These are phyloP conservation scores for Lasiodiplodia theobromae DNA, from an alignment of 2,329 filamentous ascomycete species.

Conservation along the genomic window DNA sequence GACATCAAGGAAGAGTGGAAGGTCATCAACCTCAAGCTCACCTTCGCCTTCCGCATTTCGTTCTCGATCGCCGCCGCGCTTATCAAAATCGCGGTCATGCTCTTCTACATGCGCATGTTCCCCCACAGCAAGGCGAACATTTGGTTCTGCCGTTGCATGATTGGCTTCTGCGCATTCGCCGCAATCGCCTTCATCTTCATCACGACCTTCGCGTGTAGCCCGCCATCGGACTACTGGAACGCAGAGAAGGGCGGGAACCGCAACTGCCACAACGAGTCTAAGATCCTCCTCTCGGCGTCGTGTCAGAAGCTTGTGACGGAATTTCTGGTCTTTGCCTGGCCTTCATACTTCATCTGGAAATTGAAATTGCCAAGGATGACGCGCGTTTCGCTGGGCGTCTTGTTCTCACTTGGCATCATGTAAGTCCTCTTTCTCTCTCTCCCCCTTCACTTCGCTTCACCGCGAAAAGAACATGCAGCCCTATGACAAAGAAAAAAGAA, in stretches of 20 bases:
- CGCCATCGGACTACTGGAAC: background rate
- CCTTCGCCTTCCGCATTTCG: conserved; percentile 52
- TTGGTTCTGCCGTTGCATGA: conserved; percentile 39
- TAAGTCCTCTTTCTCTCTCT: conserved; percentile 36
- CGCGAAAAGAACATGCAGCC: conserved; percentile 38
- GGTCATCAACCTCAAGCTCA: conserved; percentile 22
- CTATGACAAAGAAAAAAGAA: conserved; percentile 27
- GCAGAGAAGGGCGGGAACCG: background rate
- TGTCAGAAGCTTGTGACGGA: conserved; percentile 42
- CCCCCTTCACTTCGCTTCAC: conserved; percentile 38
- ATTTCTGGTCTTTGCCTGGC: conserved; percentile 43
- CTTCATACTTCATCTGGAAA: conserved; percentile 37
- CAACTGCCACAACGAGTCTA: conserved; percentile 38
- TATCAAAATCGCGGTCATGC: conserved; percentile 39
- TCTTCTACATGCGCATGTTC: conserved; percentile 41
- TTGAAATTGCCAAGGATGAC: conserved; percentile 39
- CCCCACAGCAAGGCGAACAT: conserved; percentile 35
- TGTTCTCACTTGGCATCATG: conserved; percentile 46
- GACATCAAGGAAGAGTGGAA: background rate
- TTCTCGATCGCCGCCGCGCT: background rate
- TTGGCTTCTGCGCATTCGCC: conserved; percentile 36
- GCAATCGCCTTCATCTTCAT: conserved; percentile 36
- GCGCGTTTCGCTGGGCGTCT: conserved; percentile 38
- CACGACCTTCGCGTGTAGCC: conserved; percentile 33
- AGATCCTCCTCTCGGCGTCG: conserved; percentile 36